Evolutionary conservation across 192 early-diverging fungal species (phyloP).

Genomic region (Gamsiella multidivaricata): DNA sequence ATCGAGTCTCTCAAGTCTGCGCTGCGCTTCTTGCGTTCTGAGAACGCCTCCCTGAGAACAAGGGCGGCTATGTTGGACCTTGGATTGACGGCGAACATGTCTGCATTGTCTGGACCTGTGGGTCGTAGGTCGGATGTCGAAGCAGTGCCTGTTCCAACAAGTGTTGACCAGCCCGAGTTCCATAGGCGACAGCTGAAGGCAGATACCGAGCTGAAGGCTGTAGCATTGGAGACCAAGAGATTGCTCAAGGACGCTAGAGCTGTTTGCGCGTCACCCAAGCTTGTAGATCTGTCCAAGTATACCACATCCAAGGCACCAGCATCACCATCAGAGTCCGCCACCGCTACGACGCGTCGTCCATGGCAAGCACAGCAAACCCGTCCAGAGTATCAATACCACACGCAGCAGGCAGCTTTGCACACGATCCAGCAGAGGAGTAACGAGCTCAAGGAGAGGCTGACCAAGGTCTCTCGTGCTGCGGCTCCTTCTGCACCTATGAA

Average conservation of each 20-base stretch:
- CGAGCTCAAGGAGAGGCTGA: slow-evolving; percentile 56
- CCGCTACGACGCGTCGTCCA: slow-evolving; percentile 18
- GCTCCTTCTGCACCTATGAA: slow-evolving; percentile 15
- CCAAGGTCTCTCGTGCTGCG: slow-evolving; percentile 36
- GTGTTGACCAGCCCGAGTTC: not conserved
- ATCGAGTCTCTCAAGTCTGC: slow-evolving; percentile 80
- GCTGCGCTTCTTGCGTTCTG: slow-evolving; percentile 78
- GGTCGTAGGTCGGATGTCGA: slow-evolving; percentile 7
- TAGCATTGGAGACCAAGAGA: slow-evolving; percentile 61
- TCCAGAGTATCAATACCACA: slow-evolving; percentile 67
- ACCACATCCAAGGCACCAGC: slow-evolving; percentile 15
- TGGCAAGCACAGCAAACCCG: slow-evolving; percentile 61
- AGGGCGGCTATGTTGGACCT: slow-evolving; percentile 59
- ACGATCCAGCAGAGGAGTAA: slow-evolving; percentile 64
- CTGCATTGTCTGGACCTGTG: slow-evolving; percentile 43
- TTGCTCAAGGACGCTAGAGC: slow-evolving; percentile 56
- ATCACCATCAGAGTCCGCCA: not conserved
- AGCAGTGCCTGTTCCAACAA: not conserved
- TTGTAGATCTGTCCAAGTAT: slow-evolving; percentile 57
- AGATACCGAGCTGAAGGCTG: slow-evolving; percentile 46
- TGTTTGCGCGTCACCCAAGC: slow-evolving; percentile 62
- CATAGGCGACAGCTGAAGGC: slow-evolving; percentile 13
- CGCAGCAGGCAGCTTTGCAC: slow-evolving; percentile 63
- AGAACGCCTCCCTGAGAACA: slow-evolving; percentile 85
- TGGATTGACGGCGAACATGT: slow-evolving; percentile 35